Conservation (phyloP, 164 flowering plant genomes). For the Umbellularia californica region DNA sequence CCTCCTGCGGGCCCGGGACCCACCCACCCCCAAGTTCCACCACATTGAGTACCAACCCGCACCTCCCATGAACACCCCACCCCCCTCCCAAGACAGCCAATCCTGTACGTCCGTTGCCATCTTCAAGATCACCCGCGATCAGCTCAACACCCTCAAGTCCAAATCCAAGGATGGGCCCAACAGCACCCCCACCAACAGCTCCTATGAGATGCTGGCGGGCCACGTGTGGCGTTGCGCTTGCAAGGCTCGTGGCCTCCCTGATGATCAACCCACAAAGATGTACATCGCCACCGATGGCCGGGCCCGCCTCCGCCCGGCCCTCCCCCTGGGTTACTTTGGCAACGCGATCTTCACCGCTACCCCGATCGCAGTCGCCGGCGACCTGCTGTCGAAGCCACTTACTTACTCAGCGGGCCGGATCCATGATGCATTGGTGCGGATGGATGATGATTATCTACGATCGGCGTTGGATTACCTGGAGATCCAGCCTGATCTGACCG, state of each 20-base stretch:
- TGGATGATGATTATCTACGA: conserved; percentile 16
- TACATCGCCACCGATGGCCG: conserved; percentile 17
- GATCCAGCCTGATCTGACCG: conserved; percentile 53
- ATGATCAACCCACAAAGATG: conserved; percentile 19
- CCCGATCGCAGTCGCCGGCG: conserved; percentile 11
- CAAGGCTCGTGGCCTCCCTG: conserved; percentile 21
- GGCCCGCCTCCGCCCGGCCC: conserved; percentile 20
- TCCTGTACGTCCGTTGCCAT: conserved; percentile 27
- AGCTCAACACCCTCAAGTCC: conserved; percentile 41
- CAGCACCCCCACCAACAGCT: conserved; percentile 28
- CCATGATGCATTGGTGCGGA: conserved; percentile 37
- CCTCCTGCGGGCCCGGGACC: conserved; percentile 49
- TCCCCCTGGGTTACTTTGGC: conserved; percentile 27
- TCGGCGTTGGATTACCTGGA: conserved; percentile 68
- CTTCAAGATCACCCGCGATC: conserved; percentile 37
- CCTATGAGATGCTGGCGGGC: conserved; percentile 22
- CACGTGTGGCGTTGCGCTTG: conserved; percentile 40
- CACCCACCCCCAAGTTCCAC: conserved; percentile 46
- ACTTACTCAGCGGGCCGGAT: conserved; percentile 36
- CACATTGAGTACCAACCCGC: conserved; percentile 65
- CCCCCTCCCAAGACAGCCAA: conserved; percentile 1
- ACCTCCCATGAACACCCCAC: conserved; percentile 28
- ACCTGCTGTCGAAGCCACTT: conserved; percentile 21
- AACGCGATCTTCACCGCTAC: conserved; percentile 14
- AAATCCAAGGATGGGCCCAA: conserved; percentile 31